Evolutionary conservation across 208 protist genomes (phyloP).

Genomic region (Trypanosoma lewisi): DNA sequence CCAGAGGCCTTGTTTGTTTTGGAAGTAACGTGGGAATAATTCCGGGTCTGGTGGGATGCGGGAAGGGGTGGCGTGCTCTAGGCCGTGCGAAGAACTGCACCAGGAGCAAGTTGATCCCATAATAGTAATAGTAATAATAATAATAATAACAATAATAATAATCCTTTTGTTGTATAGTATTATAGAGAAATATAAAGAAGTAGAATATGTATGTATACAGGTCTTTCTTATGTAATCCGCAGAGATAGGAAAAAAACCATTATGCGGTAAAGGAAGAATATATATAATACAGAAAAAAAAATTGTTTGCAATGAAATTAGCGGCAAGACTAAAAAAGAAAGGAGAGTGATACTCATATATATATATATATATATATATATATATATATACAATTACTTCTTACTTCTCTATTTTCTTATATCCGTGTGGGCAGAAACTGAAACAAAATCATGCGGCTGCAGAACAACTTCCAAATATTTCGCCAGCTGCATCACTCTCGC

Average conservation of each 20-base stretch:
- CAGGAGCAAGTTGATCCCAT: conserved; percentile 14
- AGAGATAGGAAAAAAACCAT: neutral
- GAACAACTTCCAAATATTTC: conserved; percentile 11
- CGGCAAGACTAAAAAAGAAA: no score
- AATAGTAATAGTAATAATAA: neutral
- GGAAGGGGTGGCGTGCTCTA: conserved; percentile 41
- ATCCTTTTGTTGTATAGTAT: no score
- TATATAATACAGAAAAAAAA: no score
- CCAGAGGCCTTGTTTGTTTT: conserved; percentile 76
- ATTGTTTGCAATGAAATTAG: no score
- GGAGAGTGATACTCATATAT: no score
- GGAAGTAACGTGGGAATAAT: conserved; percentile 72
- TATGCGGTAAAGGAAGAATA: no score
- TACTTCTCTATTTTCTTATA: neutral
- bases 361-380: no score
- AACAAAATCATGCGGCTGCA: neutral
- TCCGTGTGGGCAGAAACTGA: neutral
- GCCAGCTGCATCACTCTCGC: conserved; percentile 38
- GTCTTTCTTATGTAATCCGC: neutral
- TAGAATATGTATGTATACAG: no score
- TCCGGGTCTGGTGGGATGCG: conserved; percentile 53
- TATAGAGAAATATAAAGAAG: no score
- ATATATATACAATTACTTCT: no score
- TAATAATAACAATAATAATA: no score
- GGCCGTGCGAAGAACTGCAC: conserved; percentile 25